Base-by-base conservation (phyloP, 768 basidiomycete genomes). In the Strobilomyces echinocephalus region DNA sequence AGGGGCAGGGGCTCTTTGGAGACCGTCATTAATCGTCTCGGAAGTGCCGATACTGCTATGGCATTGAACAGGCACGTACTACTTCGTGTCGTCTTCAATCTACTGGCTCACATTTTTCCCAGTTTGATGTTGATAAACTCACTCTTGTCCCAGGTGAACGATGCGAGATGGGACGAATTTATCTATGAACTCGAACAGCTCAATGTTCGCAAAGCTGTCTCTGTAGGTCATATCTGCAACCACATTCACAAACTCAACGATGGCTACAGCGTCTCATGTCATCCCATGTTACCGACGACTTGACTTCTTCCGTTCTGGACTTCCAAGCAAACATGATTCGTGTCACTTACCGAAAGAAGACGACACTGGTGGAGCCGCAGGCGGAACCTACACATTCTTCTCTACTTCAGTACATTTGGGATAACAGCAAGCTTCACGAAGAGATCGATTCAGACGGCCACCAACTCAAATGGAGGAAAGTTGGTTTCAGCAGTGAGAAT, bases 111-210 rank as follows among this genome's bases (percentile, higher is more conserved):
- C 33, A 6, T 38, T 35, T 46, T 52, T 57, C 9, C 41, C 60
- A 91, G 91, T 57, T 84, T 95, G 82, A 91, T 88, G 83, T 73
- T 95, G 60, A 88, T 95, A 61, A 93, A 94, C 64, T 89, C 91
- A 8, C 74, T 95, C 10, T 67, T 95, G 52, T 79, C 85, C 8
- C 86, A 91, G 62, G 88, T 84, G n/a, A 85, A 77, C 44, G 89
- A 92, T 62, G 69, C 72, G 1, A 77, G 82, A 54, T 93, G 90
- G 87, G 84, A 88, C 46, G 83, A 87, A 57, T 88, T 94, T 64
- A 84, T 87, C 46, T 71, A 75, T 21, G 84, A 88, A 50, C 70
- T 93, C 8, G 90, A 94, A 61, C 76, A 78, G 44, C 66, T 93
- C 49, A 89, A 88, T 60, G 83, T 91, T 26, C 80, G 87, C 50